Base-by-base conservation (phyloP, 495 filamentous ascomycete genomes). In the Tuber brumale region DNA sequence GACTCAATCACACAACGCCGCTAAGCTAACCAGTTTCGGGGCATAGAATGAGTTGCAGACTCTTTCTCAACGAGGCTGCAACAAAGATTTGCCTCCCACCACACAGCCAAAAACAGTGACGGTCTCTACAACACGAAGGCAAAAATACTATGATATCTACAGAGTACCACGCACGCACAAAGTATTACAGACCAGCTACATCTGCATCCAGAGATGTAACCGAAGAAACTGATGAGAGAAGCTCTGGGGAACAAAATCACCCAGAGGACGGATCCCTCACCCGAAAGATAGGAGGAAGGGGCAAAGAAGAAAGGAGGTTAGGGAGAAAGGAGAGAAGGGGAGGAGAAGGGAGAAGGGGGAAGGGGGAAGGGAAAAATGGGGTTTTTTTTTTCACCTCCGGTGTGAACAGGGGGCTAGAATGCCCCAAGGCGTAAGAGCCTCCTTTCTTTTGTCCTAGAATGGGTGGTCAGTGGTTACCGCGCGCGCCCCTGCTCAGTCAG, bases 41-140 rank as follows among this genome's bases (percentile, higher is more conserved):
- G 74, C 78, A 80, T 75, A 69, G 79, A 80, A 77, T 80, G 78
- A 80, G 78, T 80, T 77, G 78, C 77, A 80, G 78, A 79, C 76
- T 76, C 75, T 79, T 80, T 71, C 75, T 77, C 78, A 77, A 79
- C 77, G 73, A 80, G 78, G 78, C 78, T 80, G 73, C 77, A 79
- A 80, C 77, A 80, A 73, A 70, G 75, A 79, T 78, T 79, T 79
- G 74, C 78, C 77, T 76, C 77, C 77, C 70, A 79, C 78, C 78
- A 75, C 78, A 80, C 76, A 80, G 70, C 77, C 74, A 71, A 71
- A 80, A 70, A 77, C 78, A 80, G 51, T 72, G 74, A 75, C 74
- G 73, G 78, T 70, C 57, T 57, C 57, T 73, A 70, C 70, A 66
- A 70, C 73, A 80, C 78, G 76, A 79, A 80, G 73, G 72, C 75